Percentiles rank a stretch among this genome's conserved stretches.
Conservation (phyloP, 139 green algal genomes). For the Chlamydomonas urium region DNA sequence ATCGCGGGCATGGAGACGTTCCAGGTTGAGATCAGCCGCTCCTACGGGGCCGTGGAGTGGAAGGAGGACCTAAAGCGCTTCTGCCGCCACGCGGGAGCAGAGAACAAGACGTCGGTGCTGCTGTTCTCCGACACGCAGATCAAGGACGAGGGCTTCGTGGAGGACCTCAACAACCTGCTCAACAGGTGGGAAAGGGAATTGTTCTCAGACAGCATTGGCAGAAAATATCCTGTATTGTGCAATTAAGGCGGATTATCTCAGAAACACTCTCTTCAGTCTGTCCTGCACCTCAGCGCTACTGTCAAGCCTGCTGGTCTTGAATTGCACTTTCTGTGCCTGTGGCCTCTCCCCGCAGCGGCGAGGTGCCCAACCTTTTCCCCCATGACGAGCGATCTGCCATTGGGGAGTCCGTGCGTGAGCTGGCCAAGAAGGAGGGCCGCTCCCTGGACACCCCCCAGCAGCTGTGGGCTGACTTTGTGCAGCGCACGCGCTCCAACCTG, state of each 20-base stretch:
- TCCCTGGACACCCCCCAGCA: conserved; percentile 34
- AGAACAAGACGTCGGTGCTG: conserved; percentile 54
- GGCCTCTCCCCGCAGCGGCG: no score
- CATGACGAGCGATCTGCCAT: conserved; percentile 65
- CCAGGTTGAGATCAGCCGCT: conserved; percentile 77
- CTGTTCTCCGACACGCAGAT: conserved; percentile 54
- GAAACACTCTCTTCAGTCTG: no score
- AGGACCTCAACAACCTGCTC: conserved; percentile 85
- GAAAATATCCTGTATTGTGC: no score
- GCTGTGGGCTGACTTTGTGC: conserved; percentile 56
- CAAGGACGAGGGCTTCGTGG: conserved; percentile 71
- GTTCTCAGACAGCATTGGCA: no score
- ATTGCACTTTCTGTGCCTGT: no score
- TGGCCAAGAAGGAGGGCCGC: conserved; percentile 22
- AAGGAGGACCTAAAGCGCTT: conserved; percentile 72
- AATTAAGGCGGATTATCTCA: no score
- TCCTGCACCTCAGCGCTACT: no score
- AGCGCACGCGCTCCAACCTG: conserved; percentile 51
- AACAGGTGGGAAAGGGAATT: conserved; percentile 78
- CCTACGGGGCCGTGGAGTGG: conserved; percentile 66
- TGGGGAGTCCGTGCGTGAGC: conserved; percentile 30
- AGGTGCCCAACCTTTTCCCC: conserved; percentile 72
- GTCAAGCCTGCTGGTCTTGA: no score
- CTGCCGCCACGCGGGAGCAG: conserved; percentile 46
- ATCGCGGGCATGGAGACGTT: conserved; percentile 38